These are phyloP conservation scores for Pestalotiopsis sp. DNA, from an alignment of 2,329 filamentous ascomycete species.

Conservation along the genomic window DNA sequence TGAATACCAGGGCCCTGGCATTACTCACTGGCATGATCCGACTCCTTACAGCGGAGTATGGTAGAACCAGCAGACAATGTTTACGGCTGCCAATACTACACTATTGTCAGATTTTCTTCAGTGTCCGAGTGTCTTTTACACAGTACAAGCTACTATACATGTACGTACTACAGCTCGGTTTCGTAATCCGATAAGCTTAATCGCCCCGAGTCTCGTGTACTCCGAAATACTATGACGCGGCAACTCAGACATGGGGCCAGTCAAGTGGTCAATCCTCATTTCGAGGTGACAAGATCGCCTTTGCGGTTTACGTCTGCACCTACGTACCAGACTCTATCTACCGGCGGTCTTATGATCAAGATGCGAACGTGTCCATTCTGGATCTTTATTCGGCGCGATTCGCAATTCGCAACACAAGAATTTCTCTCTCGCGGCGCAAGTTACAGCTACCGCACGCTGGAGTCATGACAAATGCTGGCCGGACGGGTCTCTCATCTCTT, in stretches of 20 bases:
- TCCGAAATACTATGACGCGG: conserved; percentile 7
- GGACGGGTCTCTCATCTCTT: not conserved
- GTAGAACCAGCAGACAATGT: not conserved
- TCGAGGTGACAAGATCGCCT: not conserved
- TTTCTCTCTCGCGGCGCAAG: not conserved
- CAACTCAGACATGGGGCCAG: not conserved
- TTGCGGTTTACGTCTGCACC: not conserved
- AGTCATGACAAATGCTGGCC: not conserved
- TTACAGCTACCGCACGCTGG: not conserved
- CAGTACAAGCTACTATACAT: not conserved
- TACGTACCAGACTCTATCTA: not conserved
- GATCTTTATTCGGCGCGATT: not conserved
- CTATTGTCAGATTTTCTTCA: not conserved
- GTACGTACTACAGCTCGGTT: not conserved
- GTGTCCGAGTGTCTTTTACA: not conserved
- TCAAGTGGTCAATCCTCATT: conserved; percentile 4
- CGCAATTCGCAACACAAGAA: not conserved
- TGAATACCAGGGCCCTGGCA: no score
- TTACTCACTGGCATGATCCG: not conserved
- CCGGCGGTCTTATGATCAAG: not conserved
- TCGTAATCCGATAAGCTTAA: conserved; percentile 12
- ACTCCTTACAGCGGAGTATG: not conserved
- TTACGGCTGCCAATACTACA: not conserved
- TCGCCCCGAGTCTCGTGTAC: not conserved
- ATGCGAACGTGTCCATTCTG: not conserved